Conservation (phyloP, 2,329 filamentous ascomycete genomes). For the Truncatella angustata region DNA sequence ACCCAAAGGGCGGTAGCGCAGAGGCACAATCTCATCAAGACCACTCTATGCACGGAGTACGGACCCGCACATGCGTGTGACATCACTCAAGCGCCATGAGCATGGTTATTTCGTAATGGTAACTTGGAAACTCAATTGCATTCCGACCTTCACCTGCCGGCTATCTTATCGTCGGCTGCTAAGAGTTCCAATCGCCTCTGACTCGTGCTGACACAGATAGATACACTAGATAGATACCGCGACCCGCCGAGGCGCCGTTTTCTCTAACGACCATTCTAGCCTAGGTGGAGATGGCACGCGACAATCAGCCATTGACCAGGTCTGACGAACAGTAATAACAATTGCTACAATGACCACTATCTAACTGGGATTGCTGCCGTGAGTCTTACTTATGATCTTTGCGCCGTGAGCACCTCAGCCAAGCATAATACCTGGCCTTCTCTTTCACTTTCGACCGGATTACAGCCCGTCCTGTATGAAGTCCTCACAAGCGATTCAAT, state of each 20-base stretch:
- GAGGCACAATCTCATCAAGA: neutral
- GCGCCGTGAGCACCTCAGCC: neutral
- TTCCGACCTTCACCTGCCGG: neutral
- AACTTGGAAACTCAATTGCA: neutral
- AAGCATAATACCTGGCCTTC: neutral
- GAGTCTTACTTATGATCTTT: neutral
- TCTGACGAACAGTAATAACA: constrained; percentile 1
- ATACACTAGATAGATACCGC: too few relatives aligned
- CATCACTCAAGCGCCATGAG: neutral
- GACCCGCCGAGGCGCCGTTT: neutral
- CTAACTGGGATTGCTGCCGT: neutral
- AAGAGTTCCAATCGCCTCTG: too few relatives aligned
- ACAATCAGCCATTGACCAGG: neutral
- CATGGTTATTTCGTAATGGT: constrained; percentile 2
- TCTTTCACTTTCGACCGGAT: neutral
- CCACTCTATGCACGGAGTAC: too few relatives aligned
- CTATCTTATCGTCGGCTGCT: constrained; percentile 1
- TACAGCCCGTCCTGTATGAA: neutral
- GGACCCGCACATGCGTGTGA: neutral
- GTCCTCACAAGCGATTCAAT: neutral
- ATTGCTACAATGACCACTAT: constrained; percentile 4
- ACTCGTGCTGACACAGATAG: neutral
- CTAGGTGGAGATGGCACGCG: neutral
- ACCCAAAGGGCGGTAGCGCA: neutral
- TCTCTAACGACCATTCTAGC: neutral